These are phyloP conservation scores for Leishmania tarentolae DNA, from an alignment of 208 protist species.

Conservation along the genomic window DNA sequence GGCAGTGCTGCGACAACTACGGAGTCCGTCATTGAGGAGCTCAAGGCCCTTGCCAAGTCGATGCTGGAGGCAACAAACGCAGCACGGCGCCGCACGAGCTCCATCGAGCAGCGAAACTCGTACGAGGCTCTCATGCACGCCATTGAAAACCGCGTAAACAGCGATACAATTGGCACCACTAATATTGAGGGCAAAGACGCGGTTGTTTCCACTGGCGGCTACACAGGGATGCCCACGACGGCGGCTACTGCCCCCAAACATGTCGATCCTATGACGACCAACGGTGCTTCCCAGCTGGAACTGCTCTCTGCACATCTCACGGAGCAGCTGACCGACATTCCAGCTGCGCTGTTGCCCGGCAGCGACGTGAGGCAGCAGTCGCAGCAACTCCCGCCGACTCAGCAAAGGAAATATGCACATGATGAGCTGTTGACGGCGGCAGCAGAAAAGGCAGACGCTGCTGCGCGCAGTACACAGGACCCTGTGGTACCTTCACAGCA, in stretches of 20 bases:
- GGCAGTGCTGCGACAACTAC: slow-evolving; percentile 30
- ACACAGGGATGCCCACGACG: background rate
- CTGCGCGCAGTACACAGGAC: background rate
- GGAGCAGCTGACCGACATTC: slow-evolving; percentile 38
- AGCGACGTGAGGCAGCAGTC: slow-evolving; percentile 1
- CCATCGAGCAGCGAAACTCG: slow-evolving; percentile 52
- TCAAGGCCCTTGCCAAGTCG: slow-evolving; percentile 79
- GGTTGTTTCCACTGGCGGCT: background rate
- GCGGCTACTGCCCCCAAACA: slow-evolving; percentile 5
- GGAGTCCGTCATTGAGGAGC: slow-evolving; percentile 82
- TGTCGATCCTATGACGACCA: slow-evolving; percentile 11
- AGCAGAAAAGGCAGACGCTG: background rate
- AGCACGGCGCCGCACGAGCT: slow-evolving; percentile 53
- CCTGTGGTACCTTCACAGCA: background rate
- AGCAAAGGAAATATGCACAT: background rate
- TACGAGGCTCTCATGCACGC: slow-evolving; percentile 77
- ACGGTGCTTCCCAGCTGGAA: slow-evolving; percentile 10
- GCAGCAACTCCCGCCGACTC: slow-evolving; percentile 4
- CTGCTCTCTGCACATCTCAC: slow-evolving; percentile 21
- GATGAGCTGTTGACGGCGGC: background rate
- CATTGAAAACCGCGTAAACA: slow-evolving; percentile 43
- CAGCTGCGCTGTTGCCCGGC: slow-evolving; percentile 18
- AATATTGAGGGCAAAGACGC: background rate
- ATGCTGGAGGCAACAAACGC: slow-evolving; percentile 86
- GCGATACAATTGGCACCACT: background rate